Base-by-base conservation (phyloP, 2,329 filamentous ascomycete species). In the Exophiala oligosperma region DNA sequence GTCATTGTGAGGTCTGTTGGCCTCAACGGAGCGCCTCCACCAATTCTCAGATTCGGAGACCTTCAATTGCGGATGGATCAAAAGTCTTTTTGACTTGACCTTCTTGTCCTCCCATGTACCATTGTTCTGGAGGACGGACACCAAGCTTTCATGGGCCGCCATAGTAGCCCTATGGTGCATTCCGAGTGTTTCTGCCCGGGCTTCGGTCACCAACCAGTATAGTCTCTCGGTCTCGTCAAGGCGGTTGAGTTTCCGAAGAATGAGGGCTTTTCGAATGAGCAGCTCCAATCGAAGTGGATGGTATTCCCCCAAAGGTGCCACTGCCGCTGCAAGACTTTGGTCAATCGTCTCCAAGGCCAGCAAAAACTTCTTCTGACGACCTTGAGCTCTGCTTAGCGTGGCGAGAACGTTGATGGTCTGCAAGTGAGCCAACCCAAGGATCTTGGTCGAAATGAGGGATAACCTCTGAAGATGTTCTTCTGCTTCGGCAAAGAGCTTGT, bases 281-380 rank as follows among this genome's bases (percentile, higher is more conserved):
- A 55, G 44, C 44, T 55, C 53, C 24, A 55, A 21, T 3, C 53
- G 53, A 41, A 50, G 53, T n/a, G 53, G 53, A 46, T 55, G 53
- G 21, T 49, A 35, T 14, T 28, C 17, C 9, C 53, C 53, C n/a
- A 55, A 41, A 17, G 53, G 53, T 28, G 11, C 32, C 6, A 9
- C 26, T n/a, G 29, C 26, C 14, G 32, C 35, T 5, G 28, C 44
- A 29, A 55, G 53, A 17, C 53, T 49, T 21, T 11, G 23, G 9
- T 55, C 23, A 17, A 55, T 48, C 6, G 53, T 50, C 14, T 35
- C 17, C n/a, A 55, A 21, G 17, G 53, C 53, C 5, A 14, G 17
- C 6, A 29, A n/a, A 28, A 6, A 40, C 29, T 55, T 55, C 4
- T 28, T 40, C 12, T 55, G 53, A 7, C 53, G 44, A 8, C 11